phyloP scores from a whole-genome alignment of 2,329 filamentous ascomycete species.

The Colletotrichum trifolii region DNA sequence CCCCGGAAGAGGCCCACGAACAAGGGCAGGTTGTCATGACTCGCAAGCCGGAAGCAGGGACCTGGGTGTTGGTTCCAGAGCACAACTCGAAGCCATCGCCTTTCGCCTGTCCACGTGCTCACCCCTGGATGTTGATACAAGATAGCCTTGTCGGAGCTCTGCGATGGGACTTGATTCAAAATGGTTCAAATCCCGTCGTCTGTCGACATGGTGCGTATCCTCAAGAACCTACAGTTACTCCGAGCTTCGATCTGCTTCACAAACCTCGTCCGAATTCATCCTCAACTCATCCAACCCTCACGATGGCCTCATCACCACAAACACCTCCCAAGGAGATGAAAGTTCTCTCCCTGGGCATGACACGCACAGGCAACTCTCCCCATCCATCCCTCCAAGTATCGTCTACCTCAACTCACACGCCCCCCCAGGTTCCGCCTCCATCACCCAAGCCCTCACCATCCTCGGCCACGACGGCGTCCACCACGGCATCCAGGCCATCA shows the following conservation, averaged over 20 bases:
- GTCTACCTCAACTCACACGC: not conserved
- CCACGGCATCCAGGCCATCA: slow-evolving; percentile 43
- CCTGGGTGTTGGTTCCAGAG: not conserved
- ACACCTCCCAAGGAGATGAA: slow-evolving; percentile 39
- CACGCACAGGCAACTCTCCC: slow-evolving; percentile 42
- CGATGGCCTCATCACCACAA: not conserved
- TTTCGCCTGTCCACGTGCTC: slow-evolving; percentile 23
- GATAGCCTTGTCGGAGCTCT: not conserved
- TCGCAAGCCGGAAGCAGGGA: not conserved
- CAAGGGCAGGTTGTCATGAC: slow-evolving; percentile 4
- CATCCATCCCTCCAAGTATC: not conserved
- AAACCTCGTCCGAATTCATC: too few species aligned
- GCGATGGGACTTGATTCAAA: not conserved
- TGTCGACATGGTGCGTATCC: not conserved
- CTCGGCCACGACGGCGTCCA: slow-evolving; percentile 48
- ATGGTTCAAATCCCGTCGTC: not conserved
- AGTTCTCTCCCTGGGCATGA: slow-evolving; percentile 45
- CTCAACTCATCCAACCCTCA: not conserved
- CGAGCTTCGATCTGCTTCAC: too few species aligned
- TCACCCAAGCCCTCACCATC: slow-evolving; percentile 45
- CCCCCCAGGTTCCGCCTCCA: slow-evolving; percentile 42
- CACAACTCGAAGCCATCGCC: slow-evolving; percentile 15
- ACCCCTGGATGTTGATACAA: not conserved
- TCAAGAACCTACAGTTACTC: not conserved
- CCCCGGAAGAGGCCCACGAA: not conserved